Evolutionary conservation across 1,284 basidiomycete species (phyloP), one percentile per base, ranked within the genome.

Genomic region (Ustilago shanxiensis): DNA sequence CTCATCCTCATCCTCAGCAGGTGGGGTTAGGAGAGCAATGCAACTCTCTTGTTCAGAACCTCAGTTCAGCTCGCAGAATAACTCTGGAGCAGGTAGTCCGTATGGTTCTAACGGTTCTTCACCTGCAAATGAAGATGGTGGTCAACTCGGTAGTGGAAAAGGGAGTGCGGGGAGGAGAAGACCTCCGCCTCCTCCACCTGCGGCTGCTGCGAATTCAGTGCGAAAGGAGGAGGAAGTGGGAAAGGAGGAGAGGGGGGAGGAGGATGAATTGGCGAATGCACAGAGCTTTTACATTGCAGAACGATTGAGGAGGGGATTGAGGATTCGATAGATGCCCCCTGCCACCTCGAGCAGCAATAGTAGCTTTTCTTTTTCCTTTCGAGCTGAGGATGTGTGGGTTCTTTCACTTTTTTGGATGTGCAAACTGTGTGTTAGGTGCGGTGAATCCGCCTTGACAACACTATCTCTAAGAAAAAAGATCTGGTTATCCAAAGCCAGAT

Each of bases 241-340:
- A 18, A 14, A 35, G 29, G n/a, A 29, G 26, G 29, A 16, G 31
- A 20, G 35, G 44, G 24, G 22, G 18, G 58, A 44, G 3, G 60
- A 53, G 9, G 65, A 66, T n/a, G 63, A 62, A 14, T 18, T 70
- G 60, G 62, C 58, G 0, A 65, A n/a, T 20, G 67, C 55, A 13
- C 67, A 75, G 50, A 63, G 63, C 33, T 75, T 60, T 3, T 64
- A 70, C 20, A 70, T 75, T 31, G 72, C 72, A 22, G 60, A 75
- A 26, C 53, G 72, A 24, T 24, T 75, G 33, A 54, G 72, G 22
- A n/a, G 72, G 18, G 72, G 72, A 0, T 50, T 75, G n/a, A 29
- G 67, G 20, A 71, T 75, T 59, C 61, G 66, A 10, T 62, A 22
- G 35, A 5, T 18, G 8, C 13, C 31, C 31, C 5, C 31, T 33